Conservation (phyloP, 345 rosid genomes). For the Mallotus nudiflorus region DNA sequence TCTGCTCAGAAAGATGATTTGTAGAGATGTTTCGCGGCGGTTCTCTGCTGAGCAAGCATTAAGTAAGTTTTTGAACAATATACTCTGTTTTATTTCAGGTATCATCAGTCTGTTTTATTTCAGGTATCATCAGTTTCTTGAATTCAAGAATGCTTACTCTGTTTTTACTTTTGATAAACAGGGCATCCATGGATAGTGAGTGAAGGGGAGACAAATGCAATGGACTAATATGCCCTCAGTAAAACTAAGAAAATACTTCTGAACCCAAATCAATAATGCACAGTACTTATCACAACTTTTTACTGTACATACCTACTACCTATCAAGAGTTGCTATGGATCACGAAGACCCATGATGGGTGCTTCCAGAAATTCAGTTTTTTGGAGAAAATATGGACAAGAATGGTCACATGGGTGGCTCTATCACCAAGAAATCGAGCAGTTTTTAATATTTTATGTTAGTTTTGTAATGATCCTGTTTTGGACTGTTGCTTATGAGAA, state of each 20-base stretch:
- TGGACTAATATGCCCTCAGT: conserved; percentile 21
- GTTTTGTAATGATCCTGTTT: neutral
- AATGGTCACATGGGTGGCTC: conserved; percentile 25
- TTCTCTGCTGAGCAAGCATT: conserved; percentile 35
- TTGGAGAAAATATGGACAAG: neutral
- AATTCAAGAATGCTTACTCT: neutral
- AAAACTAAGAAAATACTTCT: neutral
- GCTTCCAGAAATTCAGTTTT: conserved; percentile 24
- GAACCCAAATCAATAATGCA: neutral
- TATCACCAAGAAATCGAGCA: conserved; percentile 1
- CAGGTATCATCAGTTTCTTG: neutral
- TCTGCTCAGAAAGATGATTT: conserved; percentile 28
- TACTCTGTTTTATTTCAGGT: neutral
- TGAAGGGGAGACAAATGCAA: conserved; percentile 14
- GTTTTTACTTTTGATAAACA: neutral
- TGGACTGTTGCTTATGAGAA: neutral
- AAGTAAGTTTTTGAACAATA: conserved; percentile 13
- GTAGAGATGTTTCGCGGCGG: conserved; percentile 30
- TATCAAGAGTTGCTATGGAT: neutral
- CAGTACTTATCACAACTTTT: conserved; percentile 14
- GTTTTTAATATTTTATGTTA: no score
- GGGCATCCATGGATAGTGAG: conserved; percentile 30
- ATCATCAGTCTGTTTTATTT: neutral
- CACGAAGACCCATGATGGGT: neutral
- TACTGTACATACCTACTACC: conserved; percentile 20